Evolutionary conservation across 179 eudicot species (phyloP), one percentile per base, ranked within the genome.

Genomic region (Camellia oleifera): DNA sequence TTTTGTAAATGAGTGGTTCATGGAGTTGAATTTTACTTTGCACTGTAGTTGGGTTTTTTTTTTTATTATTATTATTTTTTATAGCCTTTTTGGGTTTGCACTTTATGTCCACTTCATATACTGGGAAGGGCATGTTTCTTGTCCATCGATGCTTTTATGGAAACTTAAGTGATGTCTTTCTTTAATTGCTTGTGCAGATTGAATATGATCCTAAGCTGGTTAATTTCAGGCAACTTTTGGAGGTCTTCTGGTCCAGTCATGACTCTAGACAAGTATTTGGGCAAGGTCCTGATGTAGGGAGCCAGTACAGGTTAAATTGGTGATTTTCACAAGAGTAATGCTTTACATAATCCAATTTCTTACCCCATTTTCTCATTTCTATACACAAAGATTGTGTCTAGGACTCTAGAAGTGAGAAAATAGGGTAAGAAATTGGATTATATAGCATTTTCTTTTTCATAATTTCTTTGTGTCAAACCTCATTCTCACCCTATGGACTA

Each of bases 201-300:
- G 98, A 91, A 80, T 97, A 97, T 84, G 97, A 97, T 89, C 95
- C 98, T 72, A 82, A 83, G 82, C 77, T 87, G 82, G 86, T 93
- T 76, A 91, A 77, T 86, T 97, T 80, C 82, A 88, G 91, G 80
- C 91, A 89, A 80, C 97, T 97, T 78, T 79, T 97, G 85, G 98
- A 97, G 83, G 97, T 97, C 52, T 97, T 97, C 74, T 97, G 99
- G 99, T 87, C 91, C 7, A 97, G 93, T 85, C 99, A 97, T 81
- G 99, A 97, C 84, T 91, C 97, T 62, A 92, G 99, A 85, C 99
- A 97, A 88, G 98, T 97, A 26, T 97, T 97, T 83, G 99, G 99
- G 77, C 99, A 97, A 84, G 99, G 99, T 83, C 99, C 99, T 78
- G 99, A 97, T 83, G 99, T 94, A 52, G 99, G 99, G 69, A 89